Evolutionary conservation across 371 early-diverging fungal species (phyloP).

Genomic region (Rhizopus delemar): DNA sequence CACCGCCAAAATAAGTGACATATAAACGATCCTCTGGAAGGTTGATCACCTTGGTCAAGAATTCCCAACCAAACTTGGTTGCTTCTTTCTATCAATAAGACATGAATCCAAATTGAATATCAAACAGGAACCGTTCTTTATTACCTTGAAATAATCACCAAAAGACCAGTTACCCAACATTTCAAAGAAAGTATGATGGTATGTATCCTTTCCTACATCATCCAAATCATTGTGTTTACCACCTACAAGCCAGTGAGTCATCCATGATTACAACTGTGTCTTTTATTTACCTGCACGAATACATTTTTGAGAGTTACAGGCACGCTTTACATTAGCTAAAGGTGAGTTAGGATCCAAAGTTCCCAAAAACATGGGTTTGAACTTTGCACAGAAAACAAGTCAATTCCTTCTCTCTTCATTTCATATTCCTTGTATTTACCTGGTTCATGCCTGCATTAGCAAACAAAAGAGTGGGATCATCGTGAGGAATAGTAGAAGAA

Average conservation of each 20-base stretch:
- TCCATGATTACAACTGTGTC: neutral
- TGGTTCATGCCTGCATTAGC: slow-evolving; percentile 99
- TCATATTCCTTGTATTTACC: slow-evolving; percentile 39
- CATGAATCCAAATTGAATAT: neutral
- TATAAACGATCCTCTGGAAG: slow-evolving; percentile 92
- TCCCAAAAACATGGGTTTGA: slow-evolving; percentile 98
- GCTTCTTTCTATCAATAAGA: slow-evolving; percentile 35
- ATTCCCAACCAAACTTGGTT: slow-evolving; percentile 92
- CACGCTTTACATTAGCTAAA: slow-evolving; percentile 88
- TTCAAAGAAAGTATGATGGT: slow-evolving; percentile 99
- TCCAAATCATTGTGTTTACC: slow-evolving; percentile 99
- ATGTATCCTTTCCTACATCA: slow-evolving; percentile 99
- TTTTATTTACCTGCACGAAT: slow-evolving; percentile 89
- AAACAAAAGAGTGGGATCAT: slow-evolving; percentile 98
- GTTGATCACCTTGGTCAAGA: slow-evolving; percentile 89
- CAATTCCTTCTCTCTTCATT: neutral
- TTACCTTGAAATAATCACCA: slow-evolving; percentile 98
- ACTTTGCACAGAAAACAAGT: slow-evolving; percentile 54
- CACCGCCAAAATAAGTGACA: slow-evolving; percentile 98
- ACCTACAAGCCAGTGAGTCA: slow-evolving; percentile 55
- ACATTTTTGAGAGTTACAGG: slow-evolving; percentile 98
- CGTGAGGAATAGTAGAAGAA: slow-evolving; percentile 93
- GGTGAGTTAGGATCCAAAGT: slow-evolving; percentile 91
- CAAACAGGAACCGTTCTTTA: neutral
- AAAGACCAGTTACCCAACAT: slow-evolving; percentile 99